Conservation (phyloP, 106 monocot species). For the Posidonia australis region DNA sequence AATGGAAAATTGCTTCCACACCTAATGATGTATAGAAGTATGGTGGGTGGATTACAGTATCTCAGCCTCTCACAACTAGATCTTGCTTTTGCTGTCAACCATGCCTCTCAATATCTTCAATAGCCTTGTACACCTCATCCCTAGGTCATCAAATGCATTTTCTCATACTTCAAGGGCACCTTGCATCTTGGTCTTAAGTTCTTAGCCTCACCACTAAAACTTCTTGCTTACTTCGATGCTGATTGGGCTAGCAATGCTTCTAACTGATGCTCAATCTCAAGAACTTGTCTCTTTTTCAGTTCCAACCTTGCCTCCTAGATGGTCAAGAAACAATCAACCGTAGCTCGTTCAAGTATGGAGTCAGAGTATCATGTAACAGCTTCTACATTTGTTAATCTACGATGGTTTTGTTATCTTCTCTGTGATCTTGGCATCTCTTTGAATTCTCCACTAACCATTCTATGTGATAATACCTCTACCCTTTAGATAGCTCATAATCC, state of each 20-base stretch:
- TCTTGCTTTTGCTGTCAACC: neutral
- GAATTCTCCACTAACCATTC: neutral
- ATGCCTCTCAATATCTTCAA: too few relatives aligned
- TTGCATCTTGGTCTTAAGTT: neutral
- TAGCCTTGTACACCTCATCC: neutral
- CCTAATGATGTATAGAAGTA: too few relatives aligned
- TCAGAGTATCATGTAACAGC: neutral
- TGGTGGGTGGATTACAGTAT: neutral
- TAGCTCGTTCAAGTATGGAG: conserved; percentile 1
- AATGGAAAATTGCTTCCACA: neutral
- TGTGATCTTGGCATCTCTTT: neutral
- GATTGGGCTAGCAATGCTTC: neutral
- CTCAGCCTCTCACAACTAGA: neutral
- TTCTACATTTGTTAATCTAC: neutral
- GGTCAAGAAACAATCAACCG: neutral
- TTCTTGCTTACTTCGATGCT: too few relatives aligned
- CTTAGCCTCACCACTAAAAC: neutral
- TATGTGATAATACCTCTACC: neutral
- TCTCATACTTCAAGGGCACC: neutral
- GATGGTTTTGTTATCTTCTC: neutral
- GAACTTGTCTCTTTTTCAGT: neutral
- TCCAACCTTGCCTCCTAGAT: neutral
- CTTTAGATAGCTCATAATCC: neutral
- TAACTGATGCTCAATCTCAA: neutral
- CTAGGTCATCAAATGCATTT: neutral